Evolutionary conservation across 2,329 filamentous ascomycete genomes (phyloP).

Genomic region (Fusarium clavum): DNA sequence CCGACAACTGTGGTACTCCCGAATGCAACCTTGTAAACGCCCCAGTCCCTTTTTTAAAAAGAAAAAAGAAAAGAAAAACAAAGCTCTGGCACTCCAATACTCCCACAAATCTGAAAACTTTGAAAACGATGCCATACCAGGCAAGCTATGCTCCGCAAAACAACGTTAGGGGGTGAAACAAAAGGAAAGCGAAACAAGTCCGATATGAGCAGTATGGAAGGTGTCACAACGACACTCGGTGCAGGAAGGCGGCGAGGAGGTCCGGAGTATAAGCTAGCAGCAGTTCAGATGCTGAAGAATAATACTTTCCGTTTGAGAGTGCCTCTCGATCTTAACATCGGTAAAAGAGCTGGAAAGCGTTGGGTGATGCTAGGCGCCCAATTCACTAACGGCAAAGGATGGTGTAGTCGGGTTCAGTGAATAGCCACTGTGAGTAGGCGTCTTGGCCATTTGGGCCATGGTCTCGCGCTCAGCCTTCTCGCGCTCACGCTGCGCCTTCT

Average conservation of each 20-base stretch:
- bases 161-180: constrained; percentile 26
- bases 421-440: constrained; percentile 52
- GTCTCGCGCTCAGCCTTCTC: constrained; percentile 82
- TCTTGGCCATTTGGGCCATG: constrained; percentile 55
- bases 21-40: constrained; percentile 31
- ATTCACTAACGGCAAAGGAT: constrained; percentile 53
- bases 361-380: constrained; percentile 47
- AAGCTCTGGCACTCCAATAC: constrained; percentile 42
- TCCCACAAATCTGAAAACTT: constrained; percentile 30
- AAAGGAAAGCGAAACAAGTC: constrained; percentile 11
- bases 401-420: constrained; percentile 54
- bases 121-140: constrained; percentile 30
- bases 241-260: neutral
- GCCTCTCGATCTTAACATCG: neutral
- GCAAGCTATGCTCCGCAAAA: constrained; percentile 34
- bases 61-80: constrained; percentile 5
- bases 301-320: neutral
- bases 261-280: neutral
- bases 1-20: constrained; percentile 4
- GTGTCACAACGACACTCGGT: neutral
- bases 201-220: constrained; percentile 1
- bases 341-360: neutral
- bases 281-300: neutral
- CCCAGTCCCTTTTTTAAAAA: constrained; percentile 4
- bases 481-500: constrained; percentile 82